Evolutionary conservation across 2,329 filamentous ascomycete genomes (phyloP).

Genomic region (Aspergillus fischeri): DNA sequence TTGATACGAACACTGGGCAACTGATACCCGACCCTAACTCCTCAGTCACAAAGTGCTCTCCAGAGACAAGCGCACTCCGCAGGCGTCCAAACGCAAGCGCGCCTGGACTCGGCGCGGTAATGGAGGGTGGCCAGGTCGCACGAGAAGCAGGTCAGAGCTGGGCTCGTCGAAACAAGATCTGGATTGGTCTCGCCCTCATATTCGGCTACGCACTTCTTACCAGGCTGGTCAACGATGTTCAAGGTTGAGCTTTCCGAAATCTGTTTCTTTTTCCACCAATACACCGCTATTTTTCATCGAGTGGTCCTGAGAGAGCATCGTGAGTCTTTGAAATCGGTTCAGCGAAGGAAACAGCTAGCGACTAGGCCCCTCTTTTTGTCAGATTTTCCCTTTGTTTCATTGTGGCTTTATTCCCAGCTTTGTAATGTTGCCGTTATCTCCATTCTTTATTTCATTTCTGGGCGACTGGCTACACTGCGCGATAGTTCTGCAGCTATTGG

Average conservation of each 20-base stretch:
- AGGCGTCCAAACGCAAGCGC: constrained; percentile 58
- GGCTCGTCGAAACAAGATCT: constrained; percentile 74
- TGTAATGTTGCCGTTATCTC: background rate
- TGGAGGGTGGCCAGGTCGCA: constrained; percentile 73
- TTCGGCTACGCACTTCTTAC: constrained; percentile 82
- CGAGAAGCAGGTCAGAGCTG: constrained; percentile 77
- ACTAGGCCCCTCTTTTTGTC: background rate
- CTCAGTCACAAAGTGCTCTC: constrained; percentile 56
- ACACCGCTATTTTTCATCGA: background rate
- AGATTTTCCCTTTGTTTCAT: background rate
- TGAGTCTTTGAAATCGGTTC: constrained; percentile 1
- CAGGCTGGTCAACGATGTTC: constrained; percentile 61
- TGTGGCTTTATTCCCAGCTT: background rate
- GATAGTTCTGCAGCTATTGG: background rate
- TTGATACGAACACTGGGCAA: constrained; percentile 73
- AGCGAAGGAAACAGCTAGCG: constrained; percentile 6
- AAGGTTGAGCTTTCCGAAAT: constrained; percentile 19
- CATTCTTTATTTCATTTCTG: background rate
- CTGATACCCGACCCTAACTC: constrained; percentile 53
- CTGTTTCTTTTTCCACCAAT: constrained; percentile 2
- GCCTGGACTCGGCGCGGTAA: constrained; percentile 57
- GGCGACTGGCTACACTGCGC: background rate
- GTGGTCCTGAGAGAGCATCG: background rate
- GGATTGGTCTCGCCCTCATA: constrained; percentile 64
- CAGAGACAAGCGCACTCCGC: constrained; percentile 59